A percentile compares a stretch with the other conserved stretches of the same genome.
These are phyloP conservation scores for Alternaria longipes DNA, from an alignment of 2,329 filamentous ascomycete species.

Conservation along the genomic window DNA sequence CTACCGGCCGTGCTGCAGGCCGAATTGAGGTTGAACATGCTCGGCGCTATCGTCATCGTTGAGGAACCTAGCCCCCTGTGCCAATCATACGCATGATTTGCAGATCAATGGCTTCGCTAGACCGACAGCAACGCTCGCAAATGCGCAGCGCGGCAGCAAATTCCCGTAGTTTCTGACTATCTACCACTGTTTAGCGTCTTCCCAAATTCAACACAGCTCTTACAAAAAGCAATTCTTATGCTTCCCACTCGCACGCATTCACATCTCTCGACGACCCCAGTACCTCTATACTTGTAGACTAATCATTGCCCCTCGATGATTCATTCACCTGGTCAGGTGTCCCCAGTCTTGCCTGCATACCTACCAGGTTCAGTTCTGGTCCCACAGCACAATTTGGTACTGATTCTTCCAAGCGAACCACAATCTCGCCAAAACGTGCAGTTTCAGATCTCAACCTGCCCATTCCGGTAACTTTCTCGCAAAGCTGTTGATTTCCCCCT, in stretches of 20 bases:
- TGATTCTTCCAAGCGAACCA: neutral
- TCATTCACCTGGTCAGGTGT: neutral
- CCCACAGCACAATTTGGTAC: neutral
- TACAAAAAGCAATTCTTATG: neutral
- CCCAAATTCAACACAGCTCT: neutral
- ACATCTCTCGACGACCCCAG: neutral
- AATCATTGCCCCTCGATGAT: neutral
- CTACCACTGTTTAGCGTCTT: neutral
- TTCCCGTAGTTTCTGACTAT: neutral
- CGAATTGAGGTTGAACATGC: no score
- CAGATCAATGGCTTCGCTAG: slow-evolving; percentile 9
- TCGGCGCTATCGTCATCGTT: slow-evolving; percentile 10
- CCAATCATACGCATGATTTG: slow-evolving; percentile 30
- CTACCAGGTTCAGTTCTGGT: neutral
- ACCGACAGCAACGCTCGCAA: neutral
- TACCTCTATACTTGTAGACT: neutral
- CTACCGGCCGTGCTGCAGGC: slow-evolving; percentile 6
- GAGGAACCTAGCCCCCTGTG: slow-evolving; percentile 29
- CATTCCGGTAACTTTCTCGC: neutral
- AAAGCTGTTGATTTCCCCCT: neutral
- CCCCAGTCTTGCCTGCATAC: neutral
- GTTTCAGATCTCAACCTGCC: neutral
- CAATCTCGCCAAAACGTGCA: neutral
- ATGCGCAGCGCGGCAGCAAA: neutral
- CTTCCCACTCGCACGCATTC: neutral